phyloP scores from a whole-genome alignment of 2,329 filamentous ascomycete genomes.

The Hymenoscyphus fructigenus region DNA sequence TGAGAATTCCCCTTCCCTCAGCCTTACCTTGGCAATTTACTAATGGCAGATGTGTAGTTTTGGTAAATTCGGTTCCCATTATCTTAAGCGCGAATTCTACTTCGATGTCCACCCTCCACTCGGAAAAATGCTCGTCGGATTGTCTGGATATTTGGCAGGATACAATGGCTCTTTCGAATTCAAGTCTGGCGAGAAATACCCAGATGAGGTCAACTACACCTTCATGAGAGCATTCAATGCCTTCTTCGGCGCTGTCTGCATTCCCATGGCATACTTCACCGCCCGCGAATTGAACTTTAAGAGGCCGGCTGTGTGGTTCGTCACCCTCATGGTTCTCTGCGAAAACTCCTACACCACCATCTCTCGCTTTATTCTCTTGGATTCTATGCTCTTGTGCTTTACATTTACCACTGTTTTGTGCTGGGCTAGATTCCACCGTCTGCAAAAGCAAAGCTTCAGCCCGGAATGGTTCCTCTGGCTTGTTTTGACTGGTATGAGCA shows the following conservation, averaged over 20 bases:
- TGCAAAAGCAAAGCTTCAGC: constrained; percentile 82
- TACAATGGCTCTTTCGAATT: constrained; percentile 99
- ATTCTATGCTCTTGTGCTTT: constrained; percentile 98
- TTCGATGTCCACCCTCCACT: constrained; percentile 95
- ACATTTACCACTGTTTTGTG: constrained; percentile 97
- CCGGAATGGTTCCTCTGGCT: constrained; percentile 94
- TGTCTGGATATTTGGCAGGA: constrained; percentile 92
- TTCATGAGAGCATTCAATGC: constrained; percentile 99
- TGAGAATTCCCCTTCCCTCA: constrained; percentile 44
- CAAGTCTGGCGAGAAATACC: constrained; percentile 96
- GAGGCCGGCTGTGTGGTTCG: constrained; percentile 86
- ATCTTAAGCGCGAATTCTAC: constrained; percentile 99
- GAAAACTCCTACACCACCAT: constrained; percentile 99
- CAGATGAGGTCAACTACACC: constrained; percentile 90
- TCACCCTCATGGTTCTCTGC: constrained; percentile 95
- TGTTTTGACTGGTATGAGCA: constrained; percentile 88
- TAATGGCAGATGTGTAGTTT: constrained; percentile 54
- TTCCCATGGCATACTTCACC: constrained; percentile 93
- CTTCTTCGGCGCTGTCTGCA: constrained; percentile 86
- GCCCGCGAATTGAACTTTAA: constrained; percentile 86
- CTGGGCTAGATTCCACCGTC: constrained; percentile 94
- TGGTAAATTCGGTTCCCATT: constrained; percentile 98
- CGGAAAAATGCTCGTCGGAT: constrained; percentile 96
- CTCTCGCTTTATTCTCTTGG: constrained; percentile 94
- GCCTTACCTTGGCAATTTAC: constrained; percentile 38